These are phyloP conservation scores for Penicillium verrucosum DNA, from an alignment of 2,329 filamentous ascomycete genomes.

Conservation along the genomic window DNA sequence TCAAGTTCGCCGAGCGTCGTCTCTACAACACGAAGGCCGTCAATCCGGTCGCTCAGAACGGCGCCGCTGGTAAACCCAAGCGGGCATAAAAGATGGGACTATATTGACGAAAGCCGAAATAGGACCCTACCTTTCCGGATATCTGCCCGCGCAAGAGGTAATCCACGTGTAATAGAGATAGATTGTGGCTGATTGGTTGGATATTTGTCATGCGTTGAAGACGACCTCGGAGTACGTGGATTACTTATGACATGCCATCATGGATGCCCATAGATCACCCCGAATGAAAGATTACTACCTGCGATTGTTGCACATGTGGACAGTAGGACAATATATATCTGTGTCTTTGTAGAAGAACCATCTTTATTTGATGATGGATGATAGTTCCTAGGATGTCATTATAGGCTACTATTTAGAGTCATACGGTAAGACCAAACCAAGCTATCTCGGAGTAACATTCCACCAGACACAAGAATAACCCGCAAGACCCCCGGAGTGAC, in stretches of 20 bases:
- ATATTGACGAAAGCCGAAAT: constrained; percentile 1
- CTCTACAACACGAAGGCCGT: constrained; percentile 49
- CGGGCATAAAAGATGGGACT: constrained; percentile 26
- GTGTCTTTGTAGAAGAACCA: not conserved
- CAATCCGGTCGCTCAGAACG: constrained; percentile 26
- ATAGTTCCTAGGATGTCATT: not conserved
- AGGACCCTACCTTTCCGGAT: not conserved
- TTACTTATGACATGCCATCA: constrained; percentile 1
- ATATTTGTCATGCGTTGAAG: not conserved
- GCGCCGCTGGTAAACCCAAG: constrained; percentile 36
- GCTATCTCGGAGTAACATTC: not conserved
- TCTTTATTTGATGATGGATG: not conserved
- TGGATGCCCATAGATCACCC: constrained; percentile 7
- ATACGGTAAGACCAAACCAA: not conserved
- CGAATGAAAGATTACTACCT: constrained; percentile 5
- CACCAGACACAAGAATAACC: not conserved
- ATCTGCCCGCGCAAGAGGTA: not conserved
- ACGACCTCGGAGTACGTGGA: not conserved
- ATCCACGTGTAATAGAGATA: constrained; percentile 5
- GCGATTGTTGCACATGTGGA: not conserved
- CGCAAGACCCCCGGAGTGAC: not conserved
- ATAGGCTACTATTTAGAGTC: not conserved
- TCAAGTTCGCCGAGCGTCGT: constrained; percentile 73
- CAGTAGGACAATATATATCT: not conserved
- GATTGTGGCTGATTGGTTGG: not conserved